Percentiles rank a stretch among this genome's conserved stretches.
These are phyloP conservation scores for Crepidotus sp. DNA, from an alignment of 1,284 basidiomycete genomes.

Conservation along the genomic window DNA sequence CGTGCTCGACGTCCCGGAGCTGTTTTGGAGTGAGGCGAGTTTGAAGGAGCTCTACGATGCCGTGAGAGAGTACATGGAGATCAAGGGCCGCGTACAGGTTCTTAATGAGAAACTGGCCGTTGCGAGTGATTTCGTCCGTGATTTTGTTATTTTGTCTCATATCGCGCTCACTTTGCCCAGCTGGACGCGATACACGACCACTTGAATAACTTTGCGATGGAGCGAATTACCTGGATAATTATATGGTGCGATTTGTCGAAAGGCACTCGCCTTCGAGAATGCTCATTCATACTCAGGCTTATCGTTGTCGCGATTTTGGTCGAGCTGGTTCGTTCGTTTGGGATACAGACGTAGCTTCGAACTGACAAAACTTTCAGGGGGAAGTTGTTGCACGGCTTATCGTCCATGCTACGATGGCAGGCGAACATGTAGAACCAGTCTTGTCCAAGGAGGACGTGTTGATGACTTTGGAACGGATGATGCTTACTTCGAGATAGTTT, in stretches of 20 bases:
- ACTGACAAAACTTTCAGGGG: slow-evolving; percentile 37
- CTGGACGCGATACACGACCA: slow-evolving; percentile 92
- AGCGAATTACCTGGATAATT: slow-evolving; percentile 91
- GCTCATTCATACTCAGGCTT: slow-evolving; percentile 39
- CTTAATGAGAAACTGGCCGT: slow-evolving; percentile 86
- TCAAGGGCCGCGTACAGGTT: slow-evolving; percentile 75
- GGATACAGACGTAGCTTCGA: slow-evolving; percentile 1
- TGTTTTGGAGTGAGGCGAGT: slow-evolving; percentile 94
- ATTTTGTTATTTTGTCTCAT: not conserved
- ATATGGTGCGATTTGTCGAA: slow-evolving; percentile 56
- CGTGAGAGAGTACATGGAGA: slow-evolving; percentile 92
- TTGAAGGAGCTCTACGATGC: slow-evolving; percentile 87
- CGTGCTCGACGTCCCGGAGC: slow-evolving; percentile 89
- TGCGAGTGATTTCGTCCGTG: slow-evolving; percentile 77
- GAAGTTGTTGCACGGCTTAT: slow-evolving; percentile 79
- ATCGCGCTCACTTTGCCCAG: slow-evolving; percentile 30
- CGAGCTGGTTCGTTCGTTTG: slow-evolving; percentile 47
- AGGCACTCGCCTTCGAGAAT: not conserved
- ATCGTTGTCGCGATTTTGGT: slow-evolving; percentile 85
- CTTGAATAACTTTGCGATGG: slow-evolving; percentile 85
- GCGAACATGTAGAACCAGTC: slow-evolving; percentile 12
- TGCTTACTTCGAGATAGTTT: slow-evolving; percentile 17
- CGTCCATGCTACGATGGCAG: slow-evolving; percentile 45
- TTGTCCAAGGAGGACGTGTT: slow-evolving; percentile 33
- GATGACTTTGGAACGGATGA: slow-evolving; percentile 34